Base-by-base conservation (phyloP, 441 rosid species). In the Erodium texanum region DNA sequence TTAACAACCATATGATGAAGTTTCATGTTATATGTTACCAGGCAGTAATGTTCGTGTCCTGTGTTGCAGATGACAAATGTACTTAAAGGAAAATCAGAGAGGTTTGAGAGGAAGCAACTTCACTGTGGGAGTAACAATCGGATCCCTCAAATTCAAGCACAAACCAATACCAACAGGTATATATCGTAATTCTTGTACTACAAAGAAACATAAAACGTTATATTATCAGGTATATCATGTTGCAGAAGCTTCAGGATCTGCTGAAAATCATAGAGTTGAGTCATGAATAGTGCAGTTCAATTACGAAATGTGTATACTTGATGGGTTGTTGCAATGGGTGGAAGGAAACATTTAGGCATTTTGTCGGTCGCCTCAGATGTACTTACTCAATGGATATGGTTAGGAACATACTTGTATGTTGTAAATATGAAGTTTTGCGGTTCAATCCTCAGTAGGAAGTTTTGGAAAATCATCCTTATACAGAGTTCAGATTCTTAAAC, bases 201-300 rank as follows among this genome's bases (percentile, higher is more conserved):
- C 2, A 48, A 3, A n/a, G 56, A n/a, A n/a, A 48, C 14, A 15
- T 0, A 41, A 41, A 41, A n/a, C n/a, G n/a, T n/a, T n/a, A n/a
- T n/a, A n/a, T n/a, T n/a, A n/a, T n/a, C n/a, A n/a, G n/a, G n/a
- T n/a, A n/a, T n/a, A n/a, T n/a, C n/a, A n/a, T 27, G 58, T 50
- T 50, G 58, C 58, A 50, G 58, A 20, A 50, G 58, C 58, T 50
- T 50, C 19, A 50, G 12, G 58, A 50, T 50, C 58, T 50, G 58
- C 58, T 50, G 58, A 50, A 16, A 50, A 50, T 50, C 58, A 50
- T 16, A 16, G 58, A 50, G 19, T 50, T 50, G 58, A 15, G 58
- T 16, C 58, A 16, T 50, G 58, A 50, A 50, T 50, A 16, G 58
- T 50, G n/a, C 58, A 50, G 58, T 50, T 16, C 58, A 50, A 15